phyloP scores from a whole-genome alignment of 768 basidiomycete species.

The Rhizopogon rudus region DNA sequence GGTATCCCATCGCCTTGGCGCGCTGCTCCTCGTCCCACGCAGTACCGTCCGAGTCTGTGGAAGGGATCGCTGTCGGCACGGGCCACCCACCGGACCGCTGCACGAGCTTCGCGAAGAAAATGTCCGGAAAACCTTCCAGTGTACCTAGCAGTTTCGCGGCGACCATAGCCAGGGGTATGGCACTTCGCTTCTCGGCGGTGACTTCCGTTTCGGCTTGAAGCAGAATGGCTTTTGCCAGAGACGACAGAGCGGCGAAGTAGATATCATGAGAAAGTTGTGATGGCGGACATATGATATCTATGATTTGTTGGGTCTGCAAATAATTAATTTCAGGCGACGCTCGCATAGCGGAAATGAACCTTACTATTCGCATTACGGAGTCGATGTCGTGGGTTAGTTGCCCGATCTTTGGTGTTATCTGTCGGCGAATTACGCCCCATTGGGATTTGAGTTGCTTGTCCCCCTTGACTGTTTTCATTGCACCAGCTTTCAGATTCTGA shows the following conservation, averaged over 20 bases:
- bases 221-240: constrained; percentile 84
- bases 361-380: constrained; percentile 61
- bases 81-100: constrained; percentile 90
- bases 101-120: constrained; percentile 81
- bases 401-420: constrained; percentile 83
- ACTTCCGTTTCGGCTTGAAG: constrained; percentile 94
- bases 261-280: constrained; percentile 30
- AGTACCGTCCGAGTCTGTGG: constrained; percentile 43
- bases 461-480: constrained; percentile 60
- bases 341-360: constrained; percentile 21
- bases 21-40: constrained; percentile 39
- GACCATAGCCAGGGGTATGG: constrained; percentile 77
- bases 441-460: constrained; percentile 48
- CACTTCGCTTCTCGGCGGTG: constrained; percentile 80
- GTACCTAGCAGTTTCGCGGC: constrained; percentile 63
- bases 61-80: constrained; percentile 59
- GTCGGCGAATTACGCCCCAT: constrained; percentile 67
- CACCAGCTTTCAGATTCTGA: constrained; percentile 59
- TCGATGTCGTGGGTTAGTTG: constrained; percentile 72
- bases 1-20: constrained; percentile 53
- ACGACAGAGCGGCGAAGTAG: constrained; percentile 76
- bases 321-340: constrained; percentile 6
- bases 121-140: constrained; percentile 54
- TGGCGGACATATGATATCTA: constrained; percentile 34
- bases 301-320: constrained; percentile 35